Evolutionary conservation across 2,329 filamentous ascomycete genomes (phyloP).

Genomic region (Zymoseptoria pseudotritici): DNA sequence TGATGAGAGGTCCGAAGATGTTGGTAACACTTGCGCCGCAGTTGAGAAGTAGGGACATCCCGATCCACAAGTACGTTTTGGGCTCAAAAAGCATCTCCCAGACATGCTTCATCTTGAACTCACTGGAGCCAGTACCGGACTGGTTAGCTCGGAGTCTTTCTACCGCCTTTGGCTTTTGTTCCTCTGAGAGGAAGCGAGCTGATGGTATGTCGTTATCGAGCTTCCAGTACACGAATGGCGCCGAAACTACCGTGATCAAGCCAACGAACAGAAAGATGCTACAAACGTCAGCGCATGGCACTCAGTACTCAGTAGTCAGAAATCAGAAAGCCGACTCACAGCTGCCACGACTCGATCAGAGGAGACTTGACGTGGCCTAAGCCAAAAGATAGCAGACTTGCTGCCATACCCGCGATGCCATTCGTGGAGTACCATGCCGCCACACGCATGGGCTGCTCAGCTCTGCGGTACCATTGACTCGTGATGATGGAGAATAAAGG

Average conservation of each 20-base stretch:
- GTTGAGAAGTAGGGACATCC: slow-evolving; percentile 55
- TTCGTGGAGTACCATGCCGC: slow-evolving; percentile 23
- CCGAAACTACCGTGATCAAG: slow-evolving; percentile 51
- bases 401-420: slow-evolving; percentile 20
- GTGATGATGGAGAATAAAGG: slow-evolving; percentile 53
- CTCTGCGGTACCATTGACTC: slow-evolving; percentile 21
- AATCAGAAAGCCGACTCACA: slow-evolving; percentile 21
- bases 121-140: slow-evolving; percentile 39
- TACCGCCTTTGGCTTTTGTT: slow-evolving; percentile 41
- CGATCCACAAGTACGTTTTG: slow-evolving; percentile 53
- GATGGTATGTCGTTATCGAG: slow-evolving; percentile 54
- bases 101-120: slow-evolving; percentile 42
- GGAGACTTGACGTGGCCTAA: slow-evolving; percentile 16
- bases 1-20: slow-evolving; percentile 58
- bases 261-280: slow-evolving; percentile 56
- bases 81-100: slow-evolving; percentile 37
- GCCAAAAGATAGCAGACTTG: slow-evolving; percentile 15
- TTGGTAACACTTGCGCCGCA: slow-evolving; percentile 57
- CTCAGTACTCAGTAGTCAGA: too few relatives aligned
- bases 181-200: slow-evolving; percentile 41
- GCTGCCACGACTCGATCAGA: slow-evolving; percentile 23
- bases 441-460: slow-evolving; percentile 22
- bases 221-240: slow-evolving; percentile 52
- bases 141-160: slow-evolving; percentile 46
- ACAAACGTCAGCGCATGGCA: neutral